Conservation (phyloP, 805 yeast genomes). For the Saccharomycopsis fermentans region DNA sequence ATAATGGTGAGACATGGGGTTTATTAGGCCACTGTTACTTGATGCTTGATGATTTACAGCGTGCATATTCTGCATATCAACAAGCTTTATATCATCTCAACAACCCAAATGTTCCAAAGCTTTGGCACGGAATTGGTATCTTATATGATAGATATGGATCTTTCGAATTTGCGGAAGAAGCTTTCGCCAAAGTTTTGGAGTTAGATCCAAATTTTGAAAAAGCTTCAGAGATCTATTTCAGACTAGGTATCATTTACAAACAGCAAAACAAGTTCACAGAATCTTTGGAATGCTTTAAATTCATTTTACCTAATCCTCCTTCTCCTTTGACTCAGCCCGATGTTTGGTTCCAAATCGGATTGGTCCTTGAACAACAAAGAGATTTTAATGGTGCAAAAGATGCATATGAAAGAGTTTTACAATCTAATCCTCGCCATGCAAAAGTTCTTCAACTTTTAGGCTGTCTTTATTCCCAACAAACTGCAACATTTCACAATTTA, state of each 20-base stretch:
- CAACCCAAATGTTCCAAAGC: slow-evolving; percentile 89
- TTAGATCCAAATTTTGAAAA: slow-evolving; percentile 94
- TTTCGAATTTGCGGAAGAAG: slow-evolving; percentile 95
- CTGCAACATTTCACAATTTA: slow-evolving; percentile 63
- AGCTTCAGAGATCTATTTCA: slow-evolving; percentile 90
- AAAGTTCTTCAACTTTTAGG: slow-evolving; percentile 95
- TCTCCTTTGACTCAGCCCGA: slow-evolving; percentile 93
- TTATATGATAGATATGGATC: slow-evolving; percentile 94
- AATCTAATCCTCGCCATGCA: slow-evolving; percentile 87
- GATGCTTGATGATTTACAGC: slow-evolving; percentile 91
- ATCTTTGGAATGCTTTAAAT: slow-evolving; percentile 90
- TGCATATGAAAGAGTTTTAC: slow-evolving; percentile 87
- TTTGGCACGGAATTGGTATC: slow-evolving; percentile 98
- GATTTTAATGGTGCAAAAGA: slow-evolving; percentile 88
- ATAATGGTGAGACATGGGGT: slow-evolving; percentile 96
- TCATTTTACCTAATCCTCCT: slow-evolving; percentile 85
- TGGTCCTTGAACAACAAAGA: slow-evolving; percentile 86
- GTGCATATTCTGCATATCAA: slow-evolving; percentile 95
- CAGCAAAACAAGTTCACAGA: slow-evolving; percentile 81
- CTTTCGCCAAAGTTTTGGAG: slow-evolving; percentile 90
- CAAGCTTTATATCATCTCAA: slow-evolving; percentile 85
- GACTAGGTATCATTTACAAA: slow-evolving; percentile 93
- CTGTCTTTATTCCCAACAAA: slow-evolving; percentile 76
- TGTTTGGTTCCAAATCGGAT: slow-evolving; percentile 97
- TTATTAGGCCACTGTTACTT: slow-evolving; percentile 91